Base-by-base conservation (phyloP, 352 stramenopile species). In the Globisporangium spiculum region DNA sequence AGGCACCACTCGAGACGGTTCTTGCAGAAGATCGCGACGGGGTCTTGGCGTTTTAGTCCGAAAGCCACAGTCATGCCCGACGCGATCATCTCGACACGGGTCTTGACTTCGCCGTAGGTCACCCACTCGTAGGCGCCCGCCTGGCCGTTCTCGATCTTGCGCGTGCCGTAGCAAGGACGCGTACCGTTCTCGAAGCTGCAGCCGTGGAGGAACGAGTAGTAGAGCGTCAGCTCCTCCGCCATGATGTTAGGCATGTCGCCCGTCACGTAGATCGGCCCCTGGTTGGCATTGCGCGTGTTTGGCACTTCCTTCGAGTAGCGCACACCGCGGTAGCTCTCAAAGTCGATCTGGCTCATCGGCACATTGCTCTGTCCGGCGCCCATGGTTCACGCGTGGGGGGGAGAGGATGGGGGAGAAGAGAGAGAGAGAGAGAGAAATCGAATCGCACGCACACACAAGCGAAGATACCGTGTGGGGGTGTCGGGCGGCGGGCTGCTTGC, bases 1-100 rank as follows among this genome's bases (percentile, higher is more conserved):
- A 93, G 65, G 56, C 74, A 81, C 85, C 85, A 93, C 73, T 93
- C 83, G 54, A 81, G 60, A 61, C 86, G 79, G 73, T 93, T 93
- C 75, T 89, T 90, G 58, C 68, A 75, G 68, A 91, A 88, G 57
- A 93, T 77, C 7, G 81, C 81, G 10, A 93, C 75, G 22, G 74
- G 69, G 53, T 83, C 79, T 59, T 88, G 78, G 36, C 84, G 82
- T 73, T 77, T 36, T 4, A 88, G 48, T 0, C 67, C 70, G 46
- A 69, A 79, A 1, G 68, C 61, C n/a, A 65, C 63, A 12, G 69
- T 72, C 50, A 90, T 30, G 4, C 78, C 82, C 1, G 80, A 69
- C 16, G 82, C 75, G 58, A 88, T 67, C 44, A 75, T 69, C 52
- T 81, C 78, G 52, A 77, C 67, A 9, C 79, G 73, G 0, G 57